These are phyloP conservation scores for Aureobasidium sp. DNA, from an alignment of 2,329 filamentous ascomycete genomes.

Conservation along the genomic window DNA sequence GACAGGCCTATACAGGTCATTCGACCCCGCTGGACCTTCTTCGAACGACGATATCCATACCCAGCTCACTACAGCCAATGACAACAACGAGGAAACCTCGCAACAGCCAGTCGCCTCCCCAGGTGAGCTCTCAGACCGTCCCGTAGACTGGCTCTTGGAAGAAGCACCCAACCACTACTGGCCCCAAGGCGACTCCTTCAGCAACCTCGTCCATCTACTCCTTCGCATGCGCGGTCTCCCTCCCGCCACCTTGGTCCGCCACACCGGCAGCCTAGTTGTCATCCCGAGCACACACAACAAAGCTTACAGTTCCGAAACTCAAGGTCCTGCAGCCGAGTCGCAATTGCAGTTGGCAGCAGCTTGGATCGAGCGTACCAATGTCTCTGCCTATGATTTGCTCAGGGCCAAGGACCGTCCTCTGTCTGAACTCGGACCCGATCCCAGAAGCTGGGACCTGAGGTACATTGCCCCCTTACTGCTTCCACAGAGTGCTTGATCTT, in stretches of 20 bases:
- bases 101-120: neutral
- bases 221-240: conserved; percentile 47
- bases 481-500: neutral
- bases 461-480: conserved; percentile 6
- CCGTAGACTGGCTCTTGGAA: conserved; percentile 43
- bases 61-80: neutral
- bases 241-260: conserved; percentile 28
- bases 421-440: neutral
- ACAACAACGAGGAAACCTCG: neutral
- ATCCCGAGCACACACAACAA: conserved; percentile 7
- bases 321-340: neutral
- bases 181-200: conserved; percentile 49
- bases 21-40: conserved; percentile 12
- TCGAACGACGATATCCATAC: neutral
- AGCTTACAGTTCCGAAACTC: conserved; percentile 1
- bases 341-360: conserved; percentile 4
- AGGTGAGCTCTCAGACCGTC: neutral
- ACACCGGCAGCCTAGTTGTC: conserved; percentile 27
- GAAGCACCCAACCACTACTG: conserved; percentile 43
- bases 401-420: neutral
- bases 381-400: neutral
- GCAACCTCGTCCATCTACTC: conserved; percentile 48
- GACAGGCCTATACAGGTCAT: conserved; percentile 43
- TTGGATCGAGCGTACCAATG: conserved; percentile 6
- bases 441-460: conserved; percentile 6